Evolutionary conservation across 2,329 filamentous ascomycete species (phyloP).

Genomic region (Penicillium sp.): DNA sequence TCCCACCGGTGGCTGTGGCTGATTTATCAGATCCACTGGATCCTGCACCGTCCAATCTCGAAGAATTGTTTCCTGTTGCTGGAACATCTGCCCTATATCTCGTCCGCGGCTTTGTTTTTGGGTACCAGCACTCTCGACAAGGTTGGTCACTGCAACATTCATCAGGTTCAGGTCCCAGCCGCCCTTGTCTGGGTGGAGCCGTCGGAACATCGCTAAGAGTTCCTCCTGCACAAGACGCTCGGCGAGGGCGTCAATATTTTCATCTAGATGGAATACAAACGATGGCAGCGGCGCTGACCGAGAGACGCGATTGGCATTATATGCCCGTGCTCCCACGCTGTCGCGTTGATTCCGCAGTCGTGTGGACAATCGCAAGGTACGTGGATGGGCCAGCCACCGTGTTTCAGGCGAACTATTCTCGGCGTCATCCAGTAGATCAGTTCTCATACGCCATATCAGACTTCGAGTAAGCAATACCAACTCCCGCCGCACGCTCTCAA

Average conservation of each 20-base stretch:
- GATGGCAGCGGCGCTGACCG: conserved; percentile 66
- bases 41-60: conserved; percentile 57
- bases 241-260: conserved; percentile 55
- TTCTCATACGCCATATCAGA: conserved; percentile 69
- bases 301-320: conserved; percentile 65
- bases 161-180: conserved; percentile 78
- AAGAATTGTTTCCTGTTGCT: conserved; percentile 62
- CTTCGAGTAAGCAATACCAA: conserved; percentile 62
- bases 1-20: conserved; percentile 11
- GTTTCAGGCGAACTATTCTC: conserved; percentile 26
- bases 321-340: conserved; percentile 50
- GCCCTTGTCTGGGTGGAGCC: conserved; percentile 61
- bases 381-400: conserved; percentile 75
- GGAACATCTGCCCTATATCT: conserved; percentile 80
- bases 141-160: conserved; percentile 83
- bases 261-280: conserved; percentile 63
- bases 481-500: conserved; percentile 61
- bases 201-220: conserved; percentile 66
- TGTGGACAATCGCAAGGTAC: conserved; percentile 73
- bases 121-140: conserved; percentile 56
- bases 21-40: conserved; percentile 3
- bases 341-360: conserved; percentile 54
- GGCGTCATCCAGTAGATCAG: conserved; percentile 61
- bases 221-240: conserved; percentile 64
- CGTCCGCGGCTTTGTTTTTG: conserved; percentile 55